Conservation (phyloP, 2,329 filamentous ascomycete genomes). For the Colletotrichum incanum region DNA sequence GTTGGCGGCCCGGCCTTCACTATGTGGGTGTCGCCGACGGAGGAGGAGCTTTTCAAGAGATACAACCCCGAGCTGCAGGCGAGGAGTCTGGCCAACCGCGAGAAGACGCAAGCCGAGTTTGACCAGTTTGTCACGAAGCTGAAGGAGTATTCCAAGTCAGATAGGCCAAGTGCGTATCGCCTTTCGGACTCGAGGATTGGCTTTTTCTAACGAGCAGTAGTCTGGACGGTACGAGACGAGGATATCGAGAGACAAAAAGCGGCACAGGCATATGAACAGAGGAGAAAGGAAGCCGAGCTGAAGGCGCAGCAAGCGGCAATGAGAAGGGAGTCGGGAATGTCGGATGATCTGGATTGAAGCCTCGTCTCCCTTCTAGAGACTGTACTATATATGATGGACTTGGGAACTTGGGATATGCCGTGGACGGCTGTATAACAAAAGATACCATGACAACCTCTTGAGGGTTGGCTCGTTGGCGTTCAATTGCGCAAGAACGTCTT, state of each 20-base stretch:
- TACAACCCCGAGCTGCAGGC: conserved; percentile 97
- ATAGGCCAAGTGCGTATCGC: conserved; percentile 84
- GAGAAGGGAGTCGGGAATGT: conserved; percentile 64
- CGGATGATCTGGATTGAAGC: conserved; percentile 32
- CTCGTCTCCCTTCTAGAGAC: background rate
- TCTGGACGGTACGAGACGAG: conserved; percentile 68
- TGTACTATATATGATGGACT: conserved; percentile 29
- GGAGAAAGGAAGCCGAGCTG: conserved; percentile 58
- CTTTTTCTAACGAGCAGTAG: conserved; percentile 49
- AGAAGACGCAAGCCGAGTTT: conserved; percentile 86
- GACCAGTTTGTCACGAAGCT: conserved; percentile 87
- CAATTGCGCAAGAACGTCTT: background rate
- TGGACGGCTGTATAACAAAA: conserved; percentile 27
- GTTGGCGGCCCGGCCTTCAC: conserved; percentile 91
- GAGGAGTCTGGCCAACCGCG: conserved; percentile 84
- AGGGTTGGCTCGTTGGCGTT: conserved; percentile 36
- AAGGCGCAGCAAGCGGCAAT: conserved; percentile 64
- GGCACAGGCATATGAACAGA: conserved; percentile 53
- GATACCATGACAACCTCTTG: conserved; percentile 36
- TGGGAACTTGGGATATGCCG: conserved; percentile 10
- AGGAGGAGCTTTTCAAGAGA: conserved; percentile 91
- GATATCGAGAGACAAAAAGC: conserved; percentile 61
- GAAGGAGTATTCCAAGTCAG: conserved; percentile 91
- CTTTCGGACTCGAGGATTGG: background rate
- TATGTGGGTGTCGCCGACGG: conserved; percentile 84